phyloP scores from a whole-genome alignment of 805 yeast species.

The Candida ficus region DNA sequence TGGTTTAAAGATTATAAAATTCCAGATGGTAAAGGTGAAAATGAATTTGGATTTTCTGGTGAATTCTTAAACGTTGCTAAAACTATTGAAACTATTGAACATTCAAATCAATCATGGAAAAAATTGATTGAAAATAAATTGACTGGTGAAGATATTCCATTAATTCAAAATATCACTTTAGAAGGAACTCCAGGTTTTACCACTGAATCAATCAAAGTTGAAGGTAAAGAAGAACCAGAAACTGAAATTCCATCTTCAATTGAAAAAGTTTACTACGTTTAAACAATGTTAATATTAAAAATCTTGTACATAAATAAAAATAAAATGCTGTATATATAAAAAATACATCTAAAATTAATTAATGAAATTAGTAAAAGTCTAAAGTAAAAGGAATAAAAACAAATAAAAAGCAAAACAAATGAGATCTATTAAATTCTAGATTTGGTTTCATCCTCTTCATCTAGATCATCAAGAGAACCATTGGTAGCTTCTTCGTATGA shows the following conservation, averaged over 20 bases:
- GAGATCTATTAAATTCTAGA: background rate
- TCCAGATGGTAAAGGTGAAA: constrained; percentile 76
- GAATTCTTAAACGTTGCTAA: constrained; percentile 52
- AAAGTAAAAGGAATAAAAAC: too few species aligned
- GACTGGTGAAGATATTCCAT: constrained; percentile 29
- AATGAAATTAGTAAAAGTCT: too few species aligned
- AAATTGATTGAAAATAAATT: constrained; percentile 42
- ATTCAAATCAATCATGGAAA: constrained; percentile 68
- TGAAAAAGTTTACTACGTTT: constrained; percentile 30
- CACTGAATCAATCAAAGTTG: constrained; percentile 26
- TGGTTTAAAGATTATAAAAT: constrained; percentile 86
- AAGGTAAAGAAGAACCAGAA: constrained; percentile 23
- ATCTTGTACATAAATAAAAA: background rate
- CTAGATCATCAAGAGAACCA: background rate
- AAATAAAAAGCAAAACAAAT: too few species aligned
- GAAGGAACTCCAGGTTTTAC: constrained; percentile 41
- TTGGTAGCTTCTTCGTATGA: constrained; percentile 18
- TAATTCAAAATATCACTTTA: constrained; percentile 52
- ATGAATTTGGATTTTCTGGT: constrained; percentile 71
- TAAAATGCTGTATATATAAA: background rate
- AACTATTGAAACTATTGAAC: constrained; percentile 55
- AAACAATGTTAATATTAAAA: background rate
- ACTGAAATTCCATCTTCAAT: constrained; percentile 36
- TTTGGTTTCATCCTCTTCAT: background rate
- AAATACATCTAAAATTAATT: too few species aligned